These are phyloP conservation scores for Fusarium globosum DNA, from an alignment of 2,329 filamentous ascomycete genomes.

Conservation along the genomic window DNA sequence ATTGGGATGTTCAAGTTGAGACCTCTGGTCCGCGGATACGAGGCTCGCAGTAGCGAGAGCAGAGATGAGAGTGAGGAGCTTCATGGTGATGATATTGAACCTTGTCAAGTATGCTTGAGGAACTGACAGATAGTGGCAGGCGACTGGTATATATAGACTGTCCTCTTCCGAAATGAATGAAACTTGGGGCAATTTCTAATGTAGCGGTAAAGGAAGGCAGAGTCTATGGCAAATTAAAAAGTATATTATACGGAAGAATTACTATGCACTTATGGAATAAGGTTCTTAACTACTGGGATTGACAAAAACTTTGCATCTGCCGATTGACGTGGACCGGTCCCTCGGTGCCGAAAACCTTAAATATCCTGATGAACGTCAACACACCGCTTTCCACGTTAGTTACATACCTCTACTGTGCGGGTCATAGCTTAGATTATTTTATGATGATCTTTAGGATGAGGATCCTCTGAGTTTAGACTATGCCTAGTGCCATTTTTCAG, in stretches of 20 bases:
- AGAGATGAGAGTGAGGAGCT: not conserved
- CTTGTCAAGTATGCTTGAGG: not conserved
- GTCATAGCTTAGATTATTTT: too few species aligned
- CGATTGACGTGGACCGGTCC: not conserved
- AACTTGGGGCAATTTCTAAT: accelerated
- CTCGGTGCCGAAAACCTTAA: not conserved
- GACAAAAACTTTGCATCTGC: not conserved
- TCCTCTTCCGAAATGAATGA: accelerated
- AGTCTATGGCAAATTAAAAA: not conserved
- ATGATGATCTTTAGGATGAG: too few species aligned
- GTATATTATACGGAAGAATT: not conserved
- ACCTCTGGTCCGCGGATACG: not conserved
- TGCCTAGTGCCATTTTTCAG: too few species aligned
- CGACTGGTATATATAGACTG: not conserved
- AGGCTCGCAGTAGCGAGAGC: accelerated
- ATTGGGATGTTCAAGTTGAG: not conserved
- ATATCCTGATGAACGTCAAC: accelerated
- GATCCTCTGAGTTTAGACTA: too few species aligned
- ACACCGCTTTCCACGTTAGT: accelerated
- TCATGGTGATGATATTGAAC: not conserved
- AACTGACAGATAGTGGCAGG: not conserved
- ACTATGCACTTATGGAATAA: not conserved
- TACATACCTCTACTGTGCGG: too few species aligned
- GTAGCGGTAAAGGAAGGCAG: not conserved
- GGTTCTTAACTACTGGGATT: not conserved